Evolutionary conservation across 371 early-diverging fungal species (phyloP).

Genomic region (Haplosporangium sp.): DNA sequence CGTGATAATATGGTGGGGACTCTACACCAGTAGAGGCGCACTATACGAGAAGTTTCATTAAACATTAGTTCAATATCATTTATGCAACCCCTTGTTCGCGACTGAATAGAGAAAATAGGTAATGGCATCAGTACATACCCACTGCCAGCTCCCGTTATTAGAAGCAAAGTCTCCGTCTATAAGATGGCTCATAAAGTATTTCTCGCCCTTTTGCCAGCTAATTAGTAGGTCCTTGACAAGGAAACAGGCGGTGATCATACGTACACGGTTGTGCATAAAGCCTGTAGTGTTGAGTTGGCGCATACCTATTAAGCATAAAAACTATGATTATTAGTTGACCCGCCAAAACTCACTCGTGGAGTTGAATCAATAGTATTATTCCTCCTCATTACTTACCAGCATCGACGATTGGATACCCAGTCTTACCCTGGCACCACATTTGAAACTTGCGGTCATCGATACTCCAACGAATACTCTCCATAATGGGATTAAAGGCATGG

Average conservation of each 20-base stretch:
- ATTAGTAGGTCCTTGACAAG: slow-evolving; percentile 76
- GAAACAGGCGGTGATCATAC: slow-evolving; percentile 77
- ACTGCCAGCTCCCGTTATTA: slow-evolving; percentile 86
- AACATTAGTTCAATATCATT: too few species aligned
- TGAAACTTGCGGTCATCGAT: slow-evolving; percentile 56
- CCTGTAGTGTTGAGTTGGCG: slow-evolving; percentile 66
- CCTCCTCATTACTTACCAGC: slow-evolving; percentile 53
- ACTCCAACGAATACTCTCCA: slow-evolving; percentile 58
- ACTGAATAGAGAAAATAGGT: background rate
- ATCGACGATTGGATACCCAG: slow-evolving; percentile 81
- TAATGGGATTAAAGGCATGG: slow-evolving; percentile 64
- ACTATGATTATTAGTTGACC: background rate
- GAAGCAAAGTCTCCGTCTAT: slow-evolving; percentile 77
- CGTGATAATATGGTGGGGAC: slow-evolving; percentile 74
- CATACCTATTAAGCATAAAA: slow-evolving; percentile 57
- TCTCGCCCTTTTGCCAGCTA: slow-evolving; percentile 76
- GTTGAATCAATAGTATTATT: background rate
- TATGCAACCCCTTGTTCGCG: too few species aligned
- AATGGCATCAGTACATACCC: slow-evolving; percentile 50
- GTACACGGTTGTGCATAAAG: slow-evolving; percentile 74
- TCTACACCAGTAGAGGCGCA: slow-evolving; percentile 75
- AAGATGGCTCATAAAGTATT: slow-evolving; percentile 69
- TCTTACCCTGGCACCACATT: slow-evolving; percentile 75
- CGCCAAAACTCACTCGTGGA: background rate
- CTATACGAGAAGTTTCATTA: slow-evolving; percentile 4